Base-by-base conservation (phyloP, 2,329 filamentous ascomycete genomes). In the Fusarium nurragi region DNA sequence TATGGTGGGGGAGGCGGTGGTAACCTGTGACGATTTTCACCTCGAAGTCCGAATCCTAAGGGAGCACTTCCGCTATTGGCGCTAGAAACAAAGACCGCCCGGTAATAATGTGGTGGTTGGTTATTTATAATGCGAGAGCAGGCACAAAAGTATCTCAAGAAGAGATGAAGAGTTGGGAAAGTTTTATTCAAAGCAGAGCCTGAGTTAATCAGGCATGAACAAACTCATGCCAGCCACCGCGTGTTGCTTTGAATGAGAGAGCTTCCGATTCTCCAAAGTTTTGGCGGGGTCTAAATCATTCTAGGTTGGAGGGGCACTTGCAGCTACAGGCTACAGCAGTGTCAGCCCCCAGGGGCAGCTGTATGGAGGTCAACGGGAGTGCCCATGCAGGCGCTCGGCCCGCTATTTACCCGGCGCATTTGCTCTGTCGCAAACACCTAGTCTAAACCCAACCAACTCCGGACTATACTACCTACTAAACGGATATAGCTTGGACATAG, bases 361-460 rank as follows among this genome's bases (percentile, higher is more conserved):
- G 18, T 19, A 30, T 19, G 18, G 16, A 30, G 26, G 26, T 30
- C 13, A 13, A 30, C 26, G 6, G 13, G 11, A 26, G 26, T n/a
- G n/a, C 26, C 13, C 5, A 14, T 26, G 48, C 48, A 18, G 22
- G 21, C 8, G 38, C 19, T 30, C 25, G 23, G 10, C 32, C 74
- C 74, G 74, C 30, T 46, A 52, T 73, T 76, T 73, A 74, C 54
- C 74, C 74, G 74, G 63, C 58, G 67, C 64, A 71, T 67, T 45
- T 26, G 21, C n/a, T 48, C 26, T 34, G 37, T 41, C 26, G 30
- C 44, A 50, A 43, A 25, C 36, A 14, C 26, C 23, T 45, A 50
- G 5, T 10, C 5, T 25, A 13, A 23, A 48, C 18, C n/a, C 13
- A 30, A 39, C 28, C 22, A 12, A 19, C 28, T 52, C 30, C 23